These are phyloP conservation scores for Forsythia viridissima DNA, from an alignment of 257 asterid genomes.

Conservation along the genomic window DNA sequence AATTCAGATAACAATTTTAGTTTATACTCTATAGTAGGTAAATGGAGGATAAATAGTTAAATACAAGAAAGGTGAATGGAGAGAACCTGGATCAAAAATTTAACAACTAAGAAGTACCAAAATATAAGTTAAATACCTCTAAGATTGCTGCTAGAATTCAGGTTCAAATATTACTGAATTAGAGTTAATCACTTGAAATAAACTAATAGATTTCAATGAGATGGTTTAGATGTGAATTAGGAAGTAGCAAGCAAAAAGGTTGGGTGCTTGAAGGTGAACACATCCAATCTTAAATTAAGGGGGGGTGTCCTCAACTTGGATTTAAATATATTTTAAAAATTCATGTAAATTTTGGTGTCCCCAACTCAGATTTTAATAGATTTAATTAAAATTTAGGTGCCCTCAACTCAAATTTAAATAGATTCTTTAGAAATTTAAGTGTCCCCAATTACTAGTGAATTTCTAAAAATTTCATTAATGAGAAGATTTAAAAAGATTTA, in stretches of 20 bases:
- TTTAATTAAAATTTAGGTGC: no score
- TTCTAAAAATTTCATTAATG: no score
- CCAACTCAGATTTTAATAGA: no score
- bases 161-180: no score
- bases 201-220: constrained; percentile 32
- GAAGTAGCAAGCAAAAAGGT: neutral
- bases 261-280: neutral
- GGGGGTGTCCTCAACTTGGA: no score
- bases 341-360: no score
- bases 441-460: no score
- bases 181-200: constrained; percentile 48
- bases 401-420: no score
- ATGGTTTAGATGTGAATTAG: neutral
- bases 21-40: neutral
- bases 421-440: no score
- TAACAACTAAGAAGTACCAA: neutral
- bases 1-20: no score
- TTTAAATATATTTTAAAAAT: no score
- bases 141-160: neutral
- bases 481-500: no score
- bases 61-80: neutral
- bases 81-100: neutral
- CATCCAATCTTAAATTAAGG: neutral
- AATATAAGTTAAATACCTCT: neutral
- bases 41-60: neutral